Base-by-base conservation (phyloP, 2,329 filamentous ascomycete genomes). In the Aspergillus aculeatus region DNA sequence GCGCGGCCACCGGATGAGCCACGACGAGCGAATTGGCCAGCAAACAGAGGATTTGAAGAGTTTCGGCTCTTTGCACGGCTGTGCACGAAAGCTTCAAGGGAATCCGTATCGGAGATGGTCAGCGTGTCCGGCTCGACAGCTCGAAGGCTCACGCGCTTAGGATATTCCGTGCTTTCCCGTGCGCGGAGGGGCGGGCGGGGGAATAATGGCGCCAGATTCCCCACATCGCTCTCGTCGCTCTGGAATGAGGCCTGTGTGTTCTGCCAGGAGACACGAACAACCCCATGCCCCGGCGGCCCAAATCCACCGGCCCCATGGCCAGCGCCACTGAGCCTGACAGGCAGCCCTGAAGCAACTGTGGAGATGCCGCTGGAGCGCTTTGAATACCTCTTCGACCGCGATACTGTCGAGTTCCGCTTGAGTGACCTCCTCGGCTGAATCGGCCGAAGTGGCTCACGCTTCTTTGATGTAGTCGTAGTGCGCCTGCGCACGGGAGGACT, bases 241-340 rank as follows among this genome's bases (percentile, higher is more conserved):
- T 70, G 68, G 10, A 76, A 62, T 3, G 74, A 75, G 9, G 62
- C 61, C 32, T 71, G 70, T 0, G 71, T 72, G 54, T 73, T 75
- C 57, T 77, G 73, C 75, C 75, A 78, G 35, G 76, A 77, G 48
- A 68, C 62, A 16, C 72, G 69, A 6, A 73, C 71, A 4, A 72
- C 56, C n/a, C 72, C 73, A 57, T 72, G 68, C 10, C 73, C 71
- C 4, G 72, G 68, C 32, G 73, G 71, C n/a, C 73, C 71, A 16
- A 77, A 70, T 4, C 75, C 74, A 47, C 77, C 76, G 2, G 74
- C 72, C 4, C 77, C 77, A 64, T 78, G 76, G 2, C 76, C 76
- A 19, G 75, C 76, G 19, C 77, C 77, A 55, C 76, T 78, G 19
- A 75, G 66, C 57, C 77, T 67, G n/a, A 74, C 65, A 0, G 77